These are phyloP conservation scores for Chamaecyparis obtusa DNA, from an alignment of 75 land plant genomes.

Conservation along the genomic window DNA sequence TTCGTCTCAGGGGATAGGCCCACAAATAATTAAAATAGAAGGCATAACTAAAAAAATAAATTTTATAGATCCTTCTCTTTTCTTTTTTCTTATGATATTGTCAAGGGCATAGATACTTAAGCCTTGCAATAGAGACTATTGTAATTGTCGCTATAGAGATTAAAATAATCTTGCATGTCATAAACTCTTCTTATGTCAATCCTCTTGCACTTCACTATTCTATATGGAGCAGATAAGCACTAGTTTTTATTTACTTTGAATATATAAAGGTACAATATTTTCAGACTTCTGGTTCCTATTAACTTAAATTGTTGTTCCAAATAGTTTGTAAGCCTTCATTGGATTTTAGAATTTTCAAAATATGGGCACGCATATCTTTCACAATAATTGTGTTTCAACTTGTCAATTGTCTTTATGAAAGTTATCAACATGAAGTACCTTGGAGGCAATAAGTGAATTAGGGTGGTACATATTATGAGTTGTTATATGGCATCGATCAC, in stretches of 20 bases:
- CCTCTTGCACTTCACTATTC: too few relatives aligned
- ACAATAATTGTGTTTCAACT: background rate
- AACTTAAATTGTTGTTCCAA: background rate
- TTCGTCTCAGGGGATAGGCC: too few relatives aligned
- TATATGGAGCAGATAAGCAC: too few relatives aligned
- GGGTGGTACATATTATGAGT: background rate
- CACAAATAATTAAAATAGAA: too few relatives aligned
- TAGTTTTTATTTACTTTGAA: background rate
- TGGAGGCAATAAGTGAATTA: background rate
- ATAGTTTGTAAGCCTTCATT: background rate
- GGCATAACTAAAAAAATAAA: too few relatives aligned
- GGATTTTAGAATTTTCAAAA: background rate
- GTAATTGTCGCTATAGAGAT: too few relatives aligned
- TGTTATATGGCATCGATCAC: background rate
- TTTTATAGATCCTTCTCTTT: too few relatives aligned
- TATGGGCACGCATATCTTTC: background rate
- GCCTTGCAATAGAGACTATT: too few relatives aligned
- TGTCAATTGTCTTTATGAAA: background rate
- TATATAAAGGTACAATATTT: background rate
- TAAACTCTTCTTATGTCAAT: too few relatives aligned
- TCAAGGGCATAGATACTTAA: too few relatives aligned
- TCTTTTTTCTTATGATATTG: too few relatives aligned
- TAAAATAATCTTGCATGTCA: too few relatives aligned
- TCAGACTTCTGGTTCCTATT: background rate
- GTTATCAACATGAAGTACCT: background rate